phyloP scores from a whole-genome alignment of 208 protist genomes.

The Acanthamoeba quina region DNA sequence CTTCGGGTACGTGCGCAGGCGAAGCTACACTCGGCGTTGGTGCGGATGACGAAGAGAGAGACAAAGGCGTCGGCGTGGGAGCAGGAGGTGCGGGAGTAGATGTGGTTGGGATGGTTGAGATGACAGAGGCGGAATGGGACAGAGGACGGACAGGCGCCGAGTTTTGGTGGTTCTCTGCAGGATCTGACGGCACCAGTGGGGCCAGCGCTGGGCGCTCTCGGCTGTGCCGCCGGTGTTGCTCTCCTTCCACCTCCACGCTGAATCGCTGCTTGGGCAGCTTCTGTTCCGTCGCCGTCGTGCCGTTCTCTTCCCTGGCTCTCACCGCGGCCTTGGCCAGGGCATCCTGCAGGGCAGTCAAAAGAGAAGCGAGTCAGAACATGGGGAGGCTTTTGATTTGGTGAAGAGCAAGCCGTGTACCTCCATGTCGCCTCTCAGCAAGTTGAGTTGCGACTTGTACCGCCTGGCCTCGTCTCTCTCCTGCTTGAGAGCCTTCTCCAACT shows the following conservation, averaged over 20 bases:
- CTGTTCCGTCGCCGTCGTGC: background rate
- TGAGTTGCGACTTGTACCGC: background rate
- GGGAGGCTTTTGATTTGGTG: background rate
- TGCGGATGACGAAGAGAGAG: too few species aligned
- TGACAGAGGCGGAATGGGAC: too few species aligned
- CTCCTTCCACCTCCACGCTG: background rate
- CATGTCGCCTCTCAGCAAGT: background rate
- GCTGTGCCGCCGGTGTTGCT: background rate
- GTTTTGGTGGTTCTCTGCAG: too few species aligned
- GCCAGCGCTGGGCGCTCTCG: background rate
- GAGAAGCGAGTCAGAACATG: background rate
- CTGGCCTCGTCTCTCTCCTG: background rate
- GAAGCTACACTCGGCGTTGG: too few species aligned
- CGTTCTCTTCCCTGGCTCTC: background rate
- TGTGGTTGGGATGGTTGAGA: too few species aligned
- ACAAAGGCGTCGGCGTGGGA: too few species aligned
- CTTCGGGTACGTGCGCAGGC: too few species aligned
- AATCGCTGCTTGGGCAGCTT: background rate
- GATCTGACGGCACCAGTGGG: background rate
- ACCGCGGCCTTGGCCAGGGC: background rate
- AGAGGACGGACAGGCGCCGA: too few species aligned
- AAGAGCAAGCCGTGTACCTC: background rate
- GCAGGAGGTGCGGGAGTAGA: too few species aligned
- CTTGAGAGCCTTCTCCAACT: background rate
- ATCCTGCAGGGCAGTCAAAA: background rate